These are phyloP conservation scores for Penicillium bovifimosum DNA, from an alignment of 495 filamentous ascomycete genomes.

Conservation along the genomic window DNA sequence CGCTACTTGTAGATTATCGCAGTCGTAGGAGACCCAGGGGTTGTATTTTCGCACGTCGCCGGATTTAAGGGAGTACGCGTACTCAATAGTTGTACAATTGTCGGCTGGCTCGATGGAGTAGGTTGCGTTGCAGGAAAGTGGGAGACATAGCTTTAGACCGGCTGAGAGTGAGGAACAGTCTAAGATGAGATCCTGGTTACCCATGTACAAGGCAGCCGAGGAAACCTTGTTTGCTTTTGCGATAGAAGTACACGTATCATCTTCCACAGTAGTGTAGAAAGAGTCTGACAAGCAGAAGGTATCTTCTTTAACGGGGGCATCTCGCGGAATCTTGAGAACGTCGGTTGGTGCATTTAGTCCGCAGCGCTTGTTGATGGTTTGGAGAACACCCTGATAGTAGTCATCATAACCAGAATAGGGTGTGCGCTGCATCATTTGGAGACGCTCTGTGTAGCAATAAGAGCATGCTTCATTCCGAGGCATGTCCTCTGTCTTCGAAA, in stretches of 20 bases:
- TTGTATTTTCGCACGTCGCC: conserved; percentile 8
- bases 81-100: background rate
- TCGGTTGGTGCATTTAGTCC: background rate
- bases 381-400: background rate
- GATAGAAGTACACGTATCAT: too few relatives aligned
- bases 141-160: background rate
- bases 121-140: background rate
- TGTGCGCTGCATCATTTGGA: conserved; percentile 15
- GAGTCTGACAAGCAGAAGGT: background rate
- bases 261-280: background rate
- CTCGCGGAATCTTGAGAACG: background rate
- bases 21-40: conserved; percentile 5
- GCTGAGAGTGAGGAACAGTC: background rate
- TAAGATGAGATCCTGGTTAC: too few relatives aligned
- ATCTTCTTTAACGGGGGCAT: background rate
- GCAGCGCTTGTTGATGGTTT: background rate
- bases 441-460: conserved; percentile 10
- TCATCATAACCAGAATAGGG: conserved; percentile 17
- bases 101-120: background rate
- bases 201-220: too few relatives aligned
- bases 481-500: conserved; percentile 8
- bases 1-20: conserved; percentile 2
- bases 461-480: conserved; percentile 16
- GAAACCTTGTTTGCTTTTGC: too few relatives aligned
- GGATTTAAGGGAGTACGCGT: conserved; percentile 18